A percentile compares a stretch with the other conserved stretches of the same genome.
Conservation (phyloP, 768 basidiomycete genomes). For the Leccinum uliginosum region DNA sequence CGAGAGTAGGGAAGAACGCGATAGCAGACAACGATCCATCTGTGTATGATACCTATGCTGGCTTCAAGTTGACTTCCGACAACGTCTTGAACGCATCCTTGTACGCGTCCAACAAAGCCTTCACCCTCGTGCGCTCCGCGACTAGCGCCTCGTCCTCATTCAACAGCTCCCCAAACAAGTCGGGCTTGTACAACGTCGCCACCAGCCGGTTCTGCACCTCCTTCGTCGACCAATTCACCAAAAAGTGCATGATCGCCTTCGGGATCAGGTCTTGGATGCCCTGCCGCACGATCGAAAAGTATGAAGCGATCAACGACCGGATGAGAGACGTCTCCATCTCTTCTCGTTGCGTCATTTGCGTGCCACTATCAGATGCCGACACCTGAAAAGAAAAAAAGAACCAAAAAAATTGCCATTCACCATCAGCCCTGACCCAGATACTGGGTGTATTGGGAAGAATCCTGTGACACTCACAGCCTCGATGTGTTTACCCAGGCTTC, state of each 20-base stretch:
- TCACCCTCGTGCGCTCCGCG: constrained; percentile 88
- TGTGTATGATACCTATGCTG: constrained; percentile 34
- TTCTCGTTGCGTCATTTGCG: constrained; percentile 72
- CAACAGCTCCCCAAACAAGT: constrained; percentile 83
- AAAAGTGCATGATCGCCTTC: constrained; percentile 97
- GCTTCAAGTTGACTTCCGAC: constrained; percentile 76
- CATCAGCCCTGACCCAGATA: constrained; percentile 12
- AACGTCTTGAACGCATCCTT: constrained; percentile 89
- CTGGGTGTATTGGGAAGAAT: constrained; percentile 2
- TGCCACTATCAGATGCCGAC: constrained; percentile 54
- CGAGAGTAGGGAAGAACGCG: neutral
- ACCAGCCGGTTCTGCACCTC: constrained; percentile 96
- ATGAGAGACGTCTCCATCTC: constrained; percentile 97
- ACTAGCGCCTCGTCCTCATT: constrained; percentile 96
- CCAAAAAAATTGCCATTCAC: neutral
- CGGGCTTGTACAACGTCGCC: constrained; percentile 91
- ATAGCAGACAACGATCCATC: neutral
- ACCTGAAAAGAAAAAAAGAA: constrained; percentile 35
- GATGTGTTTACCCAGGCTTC: constrained; percentile 94
- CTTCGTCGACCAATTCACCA: constrained; percentile 95
- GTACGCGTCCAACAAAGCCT: constrained; percentile 93
- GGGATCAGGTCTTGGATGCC: constrained; percentile 96
- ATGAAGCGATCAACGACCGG: constrained; percentile 89
- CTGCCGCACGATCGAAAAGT: constrained; percentile 94
- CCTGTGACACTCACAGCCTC: constrained; percentile 72